Evolutionary conservation across 2,329 filamentous ascomycete species (phyloP), one percentile per base, ranked within the genome.

Genomic region (Xylaria sp.): DNA sequence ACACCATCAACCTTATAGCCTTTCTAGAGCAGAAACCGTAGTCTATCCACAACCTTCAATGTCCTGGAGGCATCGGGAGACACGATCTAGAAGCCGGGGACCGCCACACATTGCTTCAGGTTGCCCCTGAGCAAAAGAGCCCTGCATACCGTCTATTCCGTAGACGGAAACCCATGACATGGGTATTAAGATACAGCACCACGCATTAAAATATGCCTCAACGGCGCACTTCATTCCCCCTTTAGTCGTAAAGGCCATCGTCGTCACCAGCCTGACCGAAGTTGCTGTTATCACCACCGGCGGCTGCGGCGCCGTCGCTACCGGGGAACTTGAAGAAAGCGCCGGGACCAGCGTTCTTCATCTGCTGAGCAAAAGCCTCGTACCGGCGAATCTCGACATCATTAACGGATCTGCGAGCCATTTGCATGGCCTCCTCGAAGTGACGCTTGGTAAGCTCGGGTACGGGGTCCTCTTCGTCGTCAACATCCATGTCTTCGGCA

Each of bases 371-470:
- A 71, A 99, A 99, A 3, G 94, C 93, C 83, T 99, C 94, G 79
- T 99, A 99, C 63, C 93, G 89, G 72, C 94, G 90, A 71, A 99
- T 96, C 83, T 99, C 94, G 19, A 97, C 93, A 68, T 99, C 94
- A 59, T 86, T 92, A 68, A 99, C 94, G 34, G 94, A 97, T 74
- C 90, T 87, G 76, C 94, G 89, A 65, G 94, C 94, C 76, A 89
- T 88, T 76, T 90, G 87, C 94, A 99, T 99, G 50, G 94, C 94
- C 83, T 99, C 94, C 81, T 97, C 93, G 74, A 99, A 99, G 79
- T 99, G 94, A 60, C 88, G 89, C 79, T 91, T 94, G 70, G 94
- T 97, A 60, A 99, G 86, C 78, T 97, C 90, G 11, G 94, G 94
- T 46, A 99, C 94, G 51, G 93, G 92, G 71, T 99, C 94, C 75